Evolutionary conservation across 495 filamentous ascomycete genomes (phyloP), one percentile per base, ranked within the genome.

Genomic region (Penicillium canariense): DNA sequence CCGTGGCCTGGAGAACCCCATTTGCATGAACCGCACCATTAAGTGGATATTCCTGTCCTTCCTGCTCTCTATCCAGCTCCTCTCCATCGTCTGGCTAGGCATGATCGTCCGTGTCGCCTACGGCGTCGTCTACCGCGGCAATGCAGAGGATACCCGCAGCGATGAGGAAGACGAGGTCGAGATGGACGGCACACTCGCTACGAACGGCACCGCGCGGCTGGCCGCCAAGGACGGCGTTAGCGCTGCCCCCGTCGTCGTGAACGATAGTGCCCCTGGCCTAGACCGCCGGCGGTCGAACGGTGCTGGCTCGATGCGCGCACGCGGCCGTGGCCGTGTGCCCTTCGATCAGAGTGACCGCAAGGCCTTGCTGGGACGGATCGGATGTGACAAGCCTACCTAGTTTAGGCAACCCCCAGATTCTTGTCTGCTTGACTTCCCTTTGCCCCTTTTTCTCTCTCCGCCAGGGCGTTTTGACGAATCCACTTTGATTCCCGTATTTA

Each of bases 11-110:
- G 74, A 84, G 25, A 89, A 87, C 26, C 74, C 82, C 5, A 77
- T 96, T 28, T 96, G 90, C 77, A 94, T 85, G 73, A 87, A 87
- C 54, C 67, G 79, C 28, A 77, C 74, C 18, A 80, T 96, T 65
- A 83, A 87, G 57, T 88, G 78, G 77, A 71, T 77, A 31, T 97
- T 97, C 73, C 74, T 97, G 9, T 77, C 77, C 28, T 78, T 89
- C 48, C 80, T 97, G 14, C 74, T 95, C 14, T 80, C 84, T 32
- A 72, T 97, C n/a, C 90, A 97, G 68, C 74, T 77, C 8, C 76
- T 97, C 27, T 89, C 87, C 15, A 73, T 96, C 15, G 77, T 93
- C 60, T 97, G 93, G 93, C 95, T 97, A 67, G 81, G 74, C 60
- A 87, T 96, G 85, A 96, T 97, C 62, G 63, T 90, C 25, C 80